Evolutionary conservation across 2,329 filamentous ascomycete species (phyloP).

Genomic region (Pseudocercospora ulei): DNA sequence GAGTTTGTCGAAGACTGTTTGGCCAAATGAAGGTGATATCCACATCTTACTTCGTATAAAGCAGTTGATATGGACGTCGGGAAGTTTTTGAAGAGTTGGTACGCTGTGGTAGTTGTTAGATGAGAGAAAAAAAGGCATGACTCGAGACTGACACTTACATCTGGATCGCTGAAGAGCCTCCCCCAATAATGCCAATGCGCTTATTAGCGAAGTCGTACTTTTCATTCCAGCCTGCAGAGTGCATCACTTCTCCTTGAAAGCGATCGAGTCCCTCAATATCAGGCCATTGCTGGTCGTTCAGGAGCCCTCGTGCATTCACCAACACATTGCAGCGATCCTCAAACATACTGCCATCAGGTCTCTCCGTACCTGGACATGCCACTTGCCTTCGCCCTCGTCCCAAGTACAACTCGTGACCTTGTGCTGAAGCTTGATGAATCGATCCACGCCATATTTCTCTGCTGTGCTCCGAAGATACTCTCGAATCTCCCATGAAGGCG

Average conservation of each 20-base stretch:
- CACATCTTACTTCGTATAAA: slow-evolving; percentile 57
- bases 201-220: slow-evolving; percentile 18
- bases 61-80: slow-evolving; percentile 46
- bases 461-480: slow-evolving; percentile 31
- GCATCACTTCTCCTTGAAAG: slow-evolving; percentile 30
- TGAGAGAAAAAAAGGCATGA: background rate
- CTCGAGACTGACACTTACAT: slow-evolving; percentile 4
- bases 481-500: slow-evolving; percentile 25
- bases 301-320: slow-evolving; percentile 18
- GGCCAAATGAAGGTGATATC: slow-evolving; percentile 50
- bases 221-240: slow-evolving; percentile 29
- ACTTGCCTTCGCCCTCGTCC: slow-evolving; percentile 29
- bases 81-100: slow-evolving; percentile 33
- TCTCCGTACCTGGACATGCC: slow-evolving; percentile 24
- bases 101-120: slow-evolving; percentile 21
- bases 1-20: slow-evolving; percentile 29
- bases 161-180: slow-evolving; percentile 11
- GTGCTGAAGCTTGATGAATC: slow-evolving; percentile 37
- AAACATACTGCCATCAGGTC: slow-evolving; percentile 26
- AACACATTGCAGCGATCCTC: slow-evolving; percentile 27
- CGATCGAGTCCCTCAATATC: slow-evolving; percentile 28
- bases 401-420: slow-evolving; percentile 40
- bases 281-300: slow-evolving; percentile 29
- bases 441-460: slow-evolving; percentile 8
- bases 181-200: slow-evolving; percentile 12